These are phyloP conservation scores for Sporothrix protearum DNA, from an alignment of 2,329 filamentous ascomycete genomes.

Conservation along the genomic window DNA sequence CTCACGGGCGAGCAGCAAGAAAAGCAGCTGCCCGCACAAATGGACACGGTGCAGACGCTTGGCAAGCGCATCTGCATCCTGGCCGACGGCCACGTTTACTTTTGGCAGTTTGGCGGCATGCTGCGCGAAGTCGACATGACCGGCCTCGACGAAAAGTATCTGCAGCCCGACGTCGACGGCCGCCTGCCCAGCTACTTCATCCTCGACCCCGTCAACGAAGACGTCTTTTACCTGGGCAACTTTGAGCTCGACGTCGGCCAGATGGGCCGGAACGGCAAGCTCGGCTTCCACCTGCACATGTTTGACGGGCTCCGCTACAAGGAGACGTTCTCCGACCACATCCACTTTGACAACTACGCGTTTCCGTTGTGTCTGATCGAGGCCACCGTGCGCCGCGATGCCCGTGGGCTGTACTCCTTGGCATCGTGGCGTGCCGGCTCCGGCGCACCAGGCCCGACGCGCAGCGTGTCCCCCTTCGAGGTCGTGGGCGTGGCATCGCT, in stretches of 20 bases:
- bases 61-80: slow-evolving; percentile 25
- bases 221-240: slow-evolving; percentile 26
- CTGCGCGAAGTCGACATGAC: slow-evolving; percentile 22
- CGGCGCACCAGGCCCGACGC: slow-evolving; percentile 1
- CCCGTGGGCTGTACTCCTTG: slow-evolving; percentile 21
- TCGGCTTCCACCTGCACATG: slow-evolving; percentile 25
- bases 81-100: slow-evolving; percentile 19
- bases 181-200: slow-evolving; percentile 26
- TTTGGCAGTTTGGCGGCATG: slow-evolving; percentile 23
- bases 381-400: slow-evolving; percentile 21
- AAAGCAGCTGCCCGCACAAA: slow-evolving; percentile 23
- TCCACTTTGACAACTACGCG: slow-evolving; percentile 15
- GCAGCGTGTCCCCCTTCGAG: neutral
- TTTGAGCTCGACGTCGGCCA: slow-evolving; percentile 14
- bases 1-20: slow-evolving; percentile 16
- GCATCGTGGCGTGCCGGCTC: slow-evolving; percentile 22
- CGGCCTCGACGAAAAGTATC: slow-evolving; percentile 19
- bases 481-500: slow-evolving; percentile 21
- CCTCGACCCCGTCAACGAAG: slow-evolving; percentile 19
- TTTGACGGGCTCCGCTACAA: slow-evolving; percentile 19
- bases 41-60: slow-evolving; percentile 23
- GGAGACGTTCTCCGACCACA: slow-evolving; percentile 21
- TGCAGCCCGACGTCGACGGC: slow-evolving; percentile 24
- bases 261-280: slow-evolving; percentile 12
- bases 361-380: slow-evolving; percentile 22